Evolutionary conservation across 2,329 filamentous ascomycete species (phyloP).

Genomic region (Fusarium heterosporum): DNA sequence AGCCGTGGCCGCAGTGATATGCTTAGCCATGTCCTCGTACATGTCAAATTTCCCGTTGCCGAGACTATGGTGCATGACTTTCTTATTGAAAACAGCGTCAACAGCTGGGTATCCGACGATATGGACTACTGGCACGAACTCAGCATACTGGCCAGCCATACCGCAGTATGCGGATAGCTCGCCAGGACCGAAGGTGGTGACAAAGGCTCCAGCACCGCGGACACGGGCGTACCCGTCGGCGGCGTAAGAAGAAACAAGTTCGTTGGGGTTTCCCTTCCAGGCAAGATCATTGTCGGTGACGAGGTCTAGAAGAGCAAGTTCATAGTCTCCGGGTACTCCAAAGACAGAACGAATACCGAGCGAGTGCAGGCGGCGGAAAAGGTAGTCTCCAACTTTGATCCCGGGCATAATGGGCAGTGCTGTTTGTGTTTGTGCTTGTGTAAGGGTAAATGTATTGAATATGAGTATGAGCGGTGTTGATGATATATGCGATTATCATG

Average conservation of each 20-base stretch:
- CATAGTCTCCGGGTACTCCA: conserved; percentile 5
- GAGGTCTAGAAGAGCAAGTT: conserved; percentile 2
- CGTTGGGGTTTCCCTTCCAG: conserved; percentile 6
- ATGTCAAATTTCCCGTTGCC: conserved; percentile 3
- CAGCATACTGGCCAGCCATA: conserved; percentile 4
- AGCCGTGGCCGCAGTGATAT: neutral
- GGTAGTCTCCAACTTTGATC: conserved; percentile 8
- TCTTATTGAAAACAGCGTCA: neutral
- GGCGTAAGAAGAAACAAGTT: neutral
- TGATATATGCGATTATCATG: neutral
- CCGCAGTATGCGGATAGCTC: neutral
- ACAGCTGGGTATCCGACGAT: conserved; percentile 2
- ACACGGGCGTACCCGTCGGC: conserved; percentile 1
- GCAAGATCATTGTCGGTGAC: neutral
- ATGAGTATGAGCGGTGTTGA: neutral
- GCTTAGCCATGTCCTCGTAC: conserved; percentile 4
- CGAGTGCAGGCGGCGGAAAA: conserved; percentile 5
- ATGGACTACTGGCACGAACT: conserved; percentile 1
- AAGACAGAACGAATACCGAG: conserved; percentile 5
- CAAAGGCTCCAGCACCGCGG: neutral
- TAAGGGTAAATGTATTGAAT: neutral
- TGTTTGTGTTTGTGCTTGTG: neutral
- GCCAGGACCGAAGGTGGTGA: neutral
- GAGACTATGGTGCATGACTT: conserved; percentile 11
- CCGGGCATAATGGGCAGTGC: neutral